Conservation (phyloP, 352 stramenopile species). For the Blastocystis hominis region DNA sequence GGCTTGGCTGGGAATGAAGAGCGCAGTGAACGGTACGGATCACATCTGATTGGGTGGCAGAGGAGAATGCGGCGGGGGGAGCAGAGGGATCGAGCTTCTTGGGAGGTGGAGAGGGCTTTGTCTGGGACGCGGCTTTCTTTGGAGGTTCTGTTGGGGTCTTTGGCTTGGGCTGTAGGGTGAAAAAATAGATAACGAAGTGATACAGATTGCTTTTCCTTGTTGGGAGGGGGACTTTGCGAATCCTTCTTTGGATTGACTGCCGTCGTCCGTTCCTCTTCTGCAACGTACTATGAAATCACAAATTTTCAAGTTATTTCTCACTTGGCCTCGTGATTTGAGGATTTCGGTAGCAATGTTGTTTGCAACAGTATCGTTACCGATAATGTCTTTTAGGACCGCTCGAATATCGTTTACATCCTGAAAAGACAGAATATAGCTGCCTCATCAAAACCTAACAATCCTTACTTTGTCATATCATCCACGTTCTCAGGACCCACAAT, state of each 20-base stretch:
- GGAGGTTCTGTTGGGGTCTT: not conserved
- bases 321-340: slow-evolving; percentile 41
- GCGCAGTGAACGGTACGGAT: not conserved
- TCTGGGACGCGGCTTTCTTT: not conserved
- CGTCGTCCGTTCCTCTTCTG: not conserved
- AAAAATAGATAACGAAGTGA: not conserved
- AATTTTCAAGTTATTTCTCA: not conserved
- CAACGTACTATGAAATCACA: not conserved
- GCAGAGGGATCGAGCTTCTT: not conserved
- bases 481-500: slow-evolving; percentile 48
- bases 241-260: slow-evolving; percentile 24
- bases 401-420: slow-evolving; percentile 41
- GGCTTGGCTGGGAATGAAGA: not conserved
- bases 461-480: slow-evolving; percentile 45
- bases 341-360: slow-evolving; percentile 41
- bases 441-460: not conserved
- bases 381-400: slow-evolving; percentile 38
- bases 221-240: not conserved
- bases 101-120: no score
- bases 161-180: not conserved
- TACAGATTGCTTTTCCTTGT: not conserved
- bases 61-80: not conserved
- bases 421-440: slow-evolving; percentile 44
- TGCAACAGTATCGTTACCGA: slow-evolving; percentile 43
- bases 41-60: not conserved